Evolutionary conservation across 2,329 filamentous ascomycete genomes (phyloP).

Genomic region (Cytospora piceae): DNA sequence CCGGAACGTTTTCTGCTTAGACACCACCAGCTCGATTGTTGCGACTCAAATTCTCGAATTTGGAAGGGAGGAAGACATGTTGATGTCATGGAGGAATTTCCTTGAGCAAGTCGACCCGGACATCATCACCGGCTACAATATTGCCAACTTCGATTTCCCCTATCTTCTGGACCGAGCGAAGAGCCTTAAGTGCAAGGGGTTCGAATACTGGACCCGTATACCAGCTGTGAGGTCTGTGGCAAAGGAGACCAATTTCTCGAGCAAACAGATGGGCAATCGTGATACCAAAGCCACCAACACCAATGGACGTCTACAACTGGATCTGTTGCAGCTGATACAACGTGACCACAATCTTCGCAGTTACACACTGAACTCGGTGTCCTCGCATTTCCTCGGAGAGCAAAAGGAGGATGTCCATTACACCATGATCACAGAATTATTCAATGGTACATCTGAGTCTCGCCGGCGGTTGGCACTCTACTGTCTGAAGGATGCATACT

Average conservation of each 20-base stretch:
- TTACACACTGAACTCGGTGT: conserved; percentile 97
- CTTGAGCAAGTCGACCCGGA: conserved; percentile 89
- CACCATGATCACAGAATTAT: conserved; percentile 98
- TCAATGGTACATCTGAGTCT: conserved; percentile 94
- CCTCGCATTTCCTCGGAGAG: conserved; percentile 90
- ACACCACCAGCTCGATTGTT: conserved; percentile 90
- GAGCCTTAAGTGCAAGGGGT: conserved; percentile 77
- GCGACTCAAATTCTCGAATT: conserved; percentile 92
- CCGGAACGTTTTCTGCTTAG: conserved; percentile 93
- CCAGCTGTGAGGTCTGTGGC: conserved; percentile 70
- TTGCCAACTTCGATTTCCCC: conserved; percentile 97
- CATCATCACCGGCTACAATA: conserved; percentile 99
- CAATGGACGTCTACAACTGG: conserved; percentile 88
- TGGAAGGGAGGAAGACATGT: conserved; percentile 81
- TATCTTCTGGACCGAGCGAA: conserved; percentile 89
- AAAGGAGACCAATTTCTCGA: conserved; percentile 86
- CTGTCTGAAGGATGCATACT: conserved; percentile 95
- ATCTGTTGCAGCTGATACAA: conserved; percentile 92
- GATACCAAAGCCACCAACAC: conserved; percentile 95
- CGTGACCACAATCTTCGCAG: conserved; percentile 93
- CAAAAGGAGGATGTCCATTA: conserved; percentile 99
- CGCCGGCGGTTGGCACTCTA: conserved; percentile 89
- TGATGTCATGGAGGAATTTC: conserved; percentile 91
- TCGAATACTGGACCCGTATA: conserved; percentile 86
- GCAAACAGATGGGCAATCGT: conserved; percentile 97